These are phyloP conservation scores for Delonix regia DNA, from an alignment of 306 rosid species.

Conservation along the genomic window DNA sequence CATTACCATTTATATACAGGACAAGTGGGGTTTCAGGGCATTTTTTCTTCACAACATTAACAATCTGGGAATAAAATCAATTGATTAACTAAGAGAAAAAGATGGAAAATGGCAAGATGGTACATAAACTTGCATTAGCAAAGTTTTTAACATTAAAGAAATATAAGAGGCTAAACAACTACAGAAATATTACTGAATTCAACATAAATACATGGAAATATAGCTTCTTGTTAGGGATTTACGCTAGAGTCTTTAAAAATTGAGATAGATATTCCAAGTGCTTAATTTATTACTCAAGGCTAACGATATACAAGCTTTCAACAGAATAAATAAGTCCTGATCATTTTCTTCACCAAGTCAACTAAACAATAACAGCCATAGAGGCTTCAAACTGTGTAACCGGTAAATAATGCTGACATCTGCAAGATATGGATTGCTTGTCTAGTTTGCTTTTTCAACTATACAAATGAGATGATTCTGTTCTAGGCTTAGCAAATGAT, in stretches of 20 bases:
- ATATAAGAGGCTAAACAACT: background rate
- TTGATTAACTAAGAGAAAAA: slow-evolving; percentile 9
- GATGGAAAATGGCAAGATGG: slow-evolving; percentile 9
- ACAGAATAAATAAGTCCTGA: background rate
- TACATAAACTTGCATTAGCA: slow-evolving; percentile 9
- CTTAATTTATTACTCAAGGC: slow-evolving; percentile 12
- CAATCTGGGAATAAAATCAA: slow-evolving; percentile 63
- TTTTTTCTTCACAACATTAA: slow-evolving; percentile 62
- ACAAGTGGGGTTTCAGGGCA: slow-evolving; percentile 86
- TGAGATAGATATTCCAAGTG: slow-evolving; percentile 9
- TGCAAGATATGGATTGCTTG: background rate
- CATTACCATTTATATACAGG: slow-evolving; percentile 94
- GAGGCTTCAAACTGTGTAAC: slow-evolving; percentile 16
- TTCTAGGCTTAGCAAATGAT: background rate
- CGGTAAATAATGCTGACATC: background rate
- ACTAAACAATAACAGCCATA: slow-evolving; percentile 19
- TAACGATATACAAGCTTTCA: slow-evolving; percentile 8
- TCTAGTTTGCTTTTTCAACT: background rate
- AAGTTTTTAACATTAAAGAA: background rate
- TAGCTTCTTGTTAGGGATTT: slow-evolving; percentile 12
- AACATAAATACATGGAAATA: background rate
- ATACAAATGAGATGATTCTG: background rate
- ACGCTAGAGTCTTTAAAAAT: slow-evolving; percentile 11
- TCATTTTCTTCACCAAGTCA: slow-evolving; percentile 1
- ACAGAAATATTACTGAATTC: slow-evolving; percentile 18